Evolutionary conservation across 805 yeast genomes (phyloP).

Genomic region (Saccharomycopsis sp.): DNA sequence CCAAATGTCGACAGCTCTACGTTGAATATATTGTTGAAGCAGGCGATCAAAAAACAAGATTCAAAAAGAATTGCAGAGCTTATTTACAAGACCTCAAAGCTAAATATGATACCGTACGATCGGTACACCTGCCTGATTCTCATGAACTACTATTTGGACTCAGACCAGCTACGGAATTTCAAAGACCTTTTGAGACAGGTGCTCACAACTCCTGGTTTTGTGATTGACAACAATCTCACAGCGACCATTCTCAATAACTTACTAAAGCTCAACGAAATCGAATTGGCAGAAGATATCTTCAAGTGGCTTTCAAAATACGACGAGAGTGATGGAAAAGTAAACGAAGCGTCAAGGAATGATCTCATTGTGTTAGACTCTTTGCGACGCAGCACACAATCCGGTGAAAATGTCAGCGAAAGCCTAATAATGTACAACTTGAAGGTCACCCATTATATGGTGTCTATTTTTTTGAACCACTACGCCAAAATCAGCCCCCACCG

Average conservation of each 20-base stretch:
- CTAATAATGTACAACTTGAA: not conserved
- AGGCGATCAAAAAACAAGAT: not conserved
- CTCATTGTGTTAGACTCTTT: not conserved
- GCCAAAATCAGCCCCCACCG: not conserved
- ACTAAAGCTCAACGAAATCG: not conserved
- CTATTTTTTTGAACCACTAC: not conserved
- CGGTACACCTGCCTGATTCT: not conserved
- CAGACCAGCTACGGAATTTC: not conserved
- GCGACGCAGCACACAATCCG: not conserved
- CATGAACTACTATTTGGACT: constrained; percentile 1
- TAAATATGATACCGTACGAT: not conserved
- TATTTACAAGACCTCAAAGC: not conserved
- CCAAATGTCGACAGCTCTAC: not conserved
- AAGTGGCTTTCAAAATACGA: not conserved
- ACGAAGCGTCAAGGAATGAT: not conserved
- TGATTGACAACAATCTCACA: not conserved
- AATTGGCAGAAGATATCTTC: not conserved
- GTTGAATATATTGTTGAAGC: constrained; percentile 3
- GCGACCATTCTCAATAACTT: not conserved
- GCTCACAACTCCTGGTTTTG: not conserved
- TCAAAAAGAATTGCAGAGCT: not conserved
- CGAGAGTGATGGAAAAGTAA: not conserved
- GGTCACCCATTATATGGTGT: not conserved
- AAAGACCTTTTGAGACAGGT: not conserved
- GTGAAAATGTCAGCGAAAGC: not conserved